A percentile compares a stretch with the other conserved stretches of the same genome.
Conservation (phyloP, 2,329 filamentous ascomycete genomes). For the Colletotrichum liriopes region DNA sequence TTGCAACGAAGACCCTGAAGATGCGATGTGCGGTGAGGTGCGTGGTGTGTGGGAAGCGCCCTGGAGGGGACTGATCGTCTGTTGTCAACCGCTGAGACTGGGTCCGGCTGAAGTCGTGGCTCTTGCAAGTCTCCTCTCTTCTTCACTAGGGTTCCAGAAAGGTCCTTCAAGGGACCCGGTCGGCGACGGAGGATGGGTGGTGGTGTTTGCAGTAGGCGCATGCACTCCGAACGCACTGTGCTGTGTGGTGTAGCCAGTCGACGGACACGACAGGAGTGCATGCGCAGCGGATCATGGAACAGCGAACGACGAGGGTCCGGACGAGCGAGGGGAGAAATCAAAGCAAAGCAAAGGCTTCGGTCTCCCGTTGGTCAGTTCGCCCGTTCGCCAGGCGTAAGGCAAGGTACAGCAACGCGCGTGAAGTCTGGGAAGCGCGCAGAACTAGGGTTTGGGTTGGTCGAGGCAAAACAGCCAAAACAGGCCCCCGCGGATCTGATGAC, state of each 20-base stretch:
- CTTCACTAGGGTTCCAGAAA: slow-evolving; percentile 30
- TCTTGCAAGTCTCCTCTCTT: slow-evolving; percentile 24
- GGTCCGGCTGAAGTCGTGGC: slow-evolving; percentile 37
- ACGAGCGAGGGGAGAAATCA: slow-evolving; percentile 27
- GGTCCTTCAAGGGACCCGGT: slow-evolving; percentile 20
- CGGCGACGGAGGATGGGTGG: slow-evolving; percentile 25
- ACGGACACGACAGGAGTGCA: slow-evolving; percentile 54
- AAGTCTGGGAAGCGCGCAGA: slow-evolving; percentile 35
- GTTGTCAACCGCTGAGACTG: slow-evolving; percentile 18
- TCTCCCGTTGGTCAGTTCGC: slow-evolving; percentile 34
- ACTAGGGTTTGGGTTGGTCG: slow-evolving; percentile 35
- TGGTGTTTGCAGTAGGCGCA: slow-evolving; percentile 38
- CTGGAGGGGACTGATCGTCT: slow-evolving; percentile 24
- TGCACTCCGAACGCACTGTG: slow-evolving; percentile 40
- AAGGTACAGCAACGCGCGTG: slow-evolving; percentile 40
- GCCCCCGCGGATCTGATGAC: slow-evolving; percentile 23
- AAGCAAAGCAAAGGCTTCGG: slow-evolving; percentile 24
- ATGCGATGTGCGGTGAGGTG: slow-evolving; percentile 41
- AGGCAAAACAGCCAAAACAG: slow-evolving; percentile 28
- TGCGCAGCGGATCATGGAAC: slow-evolving; percentile 52
- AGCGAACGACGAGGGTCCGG: slow-evolving; percentile 36
- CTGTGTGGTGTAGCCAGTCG: slow-evolving; percentile 49
- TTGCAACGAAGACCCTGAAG: slow-evolving; percentile 40
- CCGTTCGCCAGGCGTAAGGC: slow-evolving; percentile 35
- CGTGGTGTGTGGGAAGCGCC: slow-evolving; percentile 35